These are phyloP conservation scores for Kodamaea derodonti DNA, from an alignment of 1,139 yeast species.

Conservation along the genomic window DNA sequence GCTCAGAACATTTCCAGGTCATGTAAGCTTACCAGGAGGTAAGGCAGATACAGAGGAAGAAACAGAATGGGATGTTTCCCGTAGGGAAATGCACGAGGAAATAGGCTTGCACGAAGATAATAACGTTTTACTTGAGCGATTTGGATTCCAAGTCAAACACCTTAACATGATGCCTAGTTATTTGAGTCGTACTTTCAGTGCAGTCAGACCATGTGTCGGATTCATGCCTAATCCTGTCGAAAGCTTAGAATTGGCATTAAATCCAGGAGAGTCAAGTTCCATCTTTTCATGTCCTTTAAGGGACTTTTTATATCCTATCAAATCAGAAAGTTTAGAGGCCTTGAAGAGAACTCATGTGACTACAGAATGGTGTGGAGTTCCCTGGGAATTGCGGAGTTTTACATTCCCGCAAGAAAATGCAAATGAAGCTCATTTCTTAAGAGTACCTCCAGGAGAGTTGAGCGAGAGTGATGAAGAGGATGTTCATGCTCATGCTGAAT, in stretches of 20 bases:
- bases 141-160: constrained; percentile 55
- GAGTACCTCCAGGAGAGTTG: constrained; percentile 50
- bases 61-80: constrained; percentile 64
- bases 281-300: constrained; percentile 64
- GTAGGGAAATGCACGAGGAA: constrained; percentile 85
- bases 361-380: constrained; percentile 67
- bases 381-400: constrained; percentile 61
- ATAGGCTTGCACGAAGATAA: constrained; percentile 65
- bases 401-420: constrained; percentile 54
- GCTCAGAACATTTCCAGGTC: constrained; percentile 76
- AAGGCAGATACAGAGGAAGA: constrained; percentile 67
- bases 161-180: constrained; percentile 67
- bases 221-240: constrained; percentile 40
- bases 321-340: constrained; percentile 36
- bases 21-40: constrained; percentile 88
- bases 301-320: constrained; percentile 51
- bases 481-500: constrained; percentile 21
- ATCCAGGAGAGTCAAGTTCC: constrained; percentile 71
- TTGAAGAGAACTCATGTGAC: constrained; percentile 37
- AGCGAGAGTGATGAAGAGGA: constrained; percentile 55
- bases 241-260: constrained; percentile 42
- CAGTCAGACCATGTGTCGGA: constrained; percentile 80
- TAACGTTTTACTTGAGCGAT: constrained; percentile 35
- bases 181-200: constrained; percentile 72
- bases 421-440: constrained; percentile 62